Base-by-base conservation (phyloP, 2,329 filamentous ascomycete genomes). In the Ophiostoma triangulosporum region DNA sequence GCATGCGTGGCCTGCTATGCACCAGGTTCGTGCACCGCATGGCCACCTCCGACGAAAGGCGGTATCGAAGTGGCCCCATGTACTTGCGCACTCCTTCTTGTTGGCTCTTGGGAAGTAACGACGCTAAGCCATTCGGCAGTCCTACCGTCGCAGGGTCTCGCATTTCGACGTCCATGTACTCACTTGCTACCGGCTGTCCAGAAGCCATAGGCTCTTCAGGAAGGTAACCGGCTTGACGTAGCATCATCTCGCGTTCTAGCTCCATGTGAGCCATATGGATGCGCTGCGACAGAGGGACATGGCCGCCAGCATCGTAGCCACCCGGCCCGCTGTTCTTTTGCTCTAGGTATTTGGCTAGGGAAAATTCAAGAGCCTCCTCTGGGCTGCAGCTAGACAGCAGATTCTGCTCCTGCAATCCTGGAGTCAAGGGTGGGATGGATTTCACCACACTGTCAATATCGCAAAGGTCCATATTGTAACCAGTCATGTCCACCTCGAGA, bases 1-100 rank as follows among this genome's bases (percentile, higher is more conserved):
- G 63, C 66, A 68, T 68, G 22, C 65, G 62, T n/a, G 65, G 65
- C 36, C 58, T 61, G 54, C 56, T 66, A 36, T 59, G 60, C 31
- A 68, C 64, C 27, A 67, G 60, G 26, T 66, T 66, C 6, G 59
- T 56, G 52, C 64, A 67, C 26, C 62, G 61, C 52, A 64, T 40
- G 1, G 64, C 65, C 17, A 60, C 62, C 20, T 67, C 66, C 3
- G 60, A 59, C 7, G 65, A 63, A 24, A 62, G 56, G 4, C 58
- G 61, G 46, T 63, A 64, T 2, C 58, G 61, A 38, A 66, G 58
- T 11, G 59, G 53, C 4, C 61, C 51, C 33, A n/a, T 32, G 45
- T 51, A 27, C 51, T 61, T 64, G 36, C 58, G 57, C 35, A 65
- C 24, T 4, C 24, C 43, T 11, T 29, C 26, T 9, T 29, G 24